Base-by-base conservation (phyloP, 2,329 filamentous ascomycete species). In the Samsoniella hepiali region DNA sequence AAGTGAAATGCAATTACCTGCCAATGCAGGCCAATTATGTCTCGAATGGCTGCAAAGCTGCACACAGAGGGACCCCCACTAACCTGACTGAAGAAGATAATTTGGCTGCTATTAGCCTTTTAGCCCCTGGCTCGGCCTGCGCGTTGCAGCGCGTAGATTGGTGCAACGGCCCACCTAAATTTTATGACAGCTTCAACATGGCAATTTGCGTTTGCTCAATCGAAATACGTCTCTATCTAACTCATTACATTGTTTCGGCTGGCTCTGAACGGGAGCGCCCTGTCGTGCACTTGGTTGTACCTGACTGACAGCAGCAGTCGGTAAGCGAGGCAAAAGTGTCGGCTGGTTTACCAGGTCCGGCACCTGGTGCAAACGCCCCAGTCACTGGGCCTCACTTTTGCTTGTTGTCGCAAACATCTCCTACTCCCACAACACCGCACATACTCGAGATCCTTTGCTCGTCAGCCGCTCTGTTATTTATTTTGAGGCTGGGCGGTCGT, bases 121-220 rank as follows among this genome's bases (percentile, higher is more conserved):
- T 32, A 10, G 8, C 11, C 27, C 27, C 27, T n/a, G 36, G 38
- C 11, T 7, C 40, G 10, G 11, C 42, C n/a, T 29, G 56, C 56
- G 57, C 34, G 44, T 50, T 40, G 15, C 44, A 50, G 45, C 45
- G 34, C 45, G 54, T 38, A 49, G 10, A 45, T 45, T 17, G 36
- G 15, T n/a, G 22, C 27, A 11, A 3, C 32, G 57, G 31, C 57
- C 57, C 57, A 59, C 57, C 42, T 40, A 50, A 59, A n/a, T 50
- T 50, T 40, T 15, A 27, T 50, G 11, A n/a, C 15, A 15, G 44
- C 34, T 59, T 59, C 32, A 59, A 40, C 13, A 22, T 50, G 32
- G 4, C 10, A 50, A 42, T 27, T 42, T 59, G 36, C 34, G 7
- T 22, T 32, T 36, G 15, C 34, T 17, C 13, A 44, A 31, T 13